Evolutionary conservation across 2,329 filamentous ascomycete species (phyloP).

Genomic region (Diaporthe caulivora): DNA sequence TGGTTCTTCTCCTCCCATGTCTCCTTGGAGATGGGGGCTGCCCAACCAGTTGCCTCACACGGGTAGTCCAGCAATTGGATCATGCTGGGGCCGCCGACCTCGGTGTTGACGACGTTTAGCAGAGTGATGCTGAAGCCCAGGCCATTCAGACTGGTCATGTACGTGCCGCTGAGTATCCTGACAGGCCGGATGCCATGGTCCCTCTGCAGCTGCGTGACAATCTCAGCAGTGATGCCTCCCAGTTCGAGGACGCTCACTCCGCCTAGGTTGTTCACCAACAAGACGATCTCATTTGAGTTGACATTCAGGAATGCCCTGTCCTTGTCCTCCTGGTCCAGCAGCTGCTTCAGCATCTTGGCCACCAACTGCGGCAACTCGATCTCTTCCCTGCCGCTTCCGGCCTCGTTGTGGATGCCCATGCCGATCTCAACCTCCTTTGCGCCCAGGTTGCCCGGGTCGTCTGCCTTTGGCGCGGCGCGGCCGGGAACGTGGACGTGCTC

Average conservation of each 20-base stretch:
- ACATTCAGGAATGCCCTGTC: conserved; percentile 79
- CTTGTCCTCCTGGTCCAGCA: conserved; percentile 74
- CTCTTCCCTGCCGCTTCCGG: conserved; percentile 65
- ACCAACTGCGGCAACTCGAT: conserved; percentile 68
- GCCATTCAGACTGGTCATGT: conserved; percentile 84
- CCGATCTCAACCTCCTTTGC: conserved; percentile 73
- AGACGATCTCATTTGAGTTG: conserved; percentile 72
- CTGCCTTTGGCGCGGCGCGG: conserved; percentile 64
- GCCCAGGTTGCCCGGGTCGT: conserved; percentile 68
- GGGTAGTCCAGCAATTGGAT: conserved; percentile 78
- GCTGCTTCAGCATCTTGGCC: conserved; percentile 75
- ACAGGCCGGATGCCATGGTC: conserved; percentile 72
- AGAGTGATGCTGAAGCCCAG: conserved; percentile 81
- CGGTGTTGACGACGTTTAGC: conserved; percentile 72
- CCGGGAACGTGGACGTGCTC: conserved; percentile 96
- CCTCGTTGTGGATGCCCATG: conserved; percentile 84
- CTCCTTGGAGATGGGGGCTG: conserved; percentile 69
- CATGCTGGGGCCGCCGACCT: conserved; percentile 71
- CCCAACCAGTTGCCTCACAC: conserved; percentile 78
- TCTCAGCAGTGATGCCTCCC: conserved; percentile 78
- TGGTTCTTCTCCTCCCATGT: conserved; percentile 73
- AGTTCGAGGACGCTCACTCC: conserved; percentile 80
- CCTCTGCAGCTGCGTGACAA: conserved; percentile 71
- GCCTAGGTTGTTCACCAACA: conserved; percentile 82
- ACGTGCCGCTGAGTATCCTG: conserved; percentile 76